Conservation (phyloP, 2,329 filamentous ascomycete genomes). For the Fusarium nygamai region DNA sequence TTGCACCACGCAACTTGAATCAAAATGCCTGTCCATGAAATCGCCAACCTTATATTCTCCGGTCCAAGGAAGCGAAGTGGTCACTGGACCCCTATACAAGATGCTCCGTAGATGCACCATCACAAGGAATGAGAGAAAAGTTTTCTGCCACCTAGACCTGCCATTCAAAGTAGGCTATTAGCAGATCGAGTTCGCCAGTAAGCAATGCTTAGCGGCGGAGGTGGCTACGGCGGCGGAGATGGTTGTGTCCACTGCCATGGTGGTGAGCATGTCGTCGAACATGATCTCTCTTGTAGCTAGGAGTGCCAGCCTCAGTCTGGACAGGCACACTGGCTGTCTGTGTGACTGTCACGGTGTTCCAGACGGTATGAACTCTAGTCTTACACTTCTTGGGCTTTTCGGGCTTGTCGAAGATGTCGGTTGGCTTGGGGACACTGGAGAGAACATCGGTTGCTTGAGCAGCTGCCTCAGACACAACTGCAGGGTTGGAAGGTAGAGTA, state of each 20-base stretch:
- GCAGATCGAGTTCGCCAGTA: conserved; percentile 16
- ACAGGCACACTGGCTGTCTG: conserved; percentile 36
- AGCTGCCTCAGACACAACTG: conserved; percentile 30
- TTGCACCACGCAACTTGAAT: conserved; percentile 16
- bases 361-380: conserved; percentile 52
- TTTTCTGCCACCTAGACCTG: not conserved
- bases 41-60: conserved; percentile 26
- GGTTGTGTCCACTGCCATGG: conserved; percentile 42
- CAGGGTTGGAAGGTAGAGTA: conserved; percentile 15
- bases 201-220: conserved; percentile 39
- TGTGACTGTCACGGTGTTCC: conserved; percentile 59
- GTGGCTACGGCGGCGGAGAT: conserved; percentile 42
- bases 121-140: conserved; percentile 17
- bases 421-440: conserved; percentile 26
- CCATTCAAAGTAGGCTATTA: conserved; percentile 8
- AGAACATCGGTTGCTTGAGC: conserved; percentile 18
- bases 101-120: conserved; percentile 20
- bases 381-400: conserved; percentile 39
- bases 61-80: conserved; percentile 12
- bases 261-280: conserved; percentile 51
- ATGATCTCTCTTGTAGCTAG: conserved; percentile 39
- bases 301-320: conserved; percentile 20
- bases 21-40: conserved; percentile 23
- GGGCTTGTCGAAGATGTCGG: conserved; percentile 26
- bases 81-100: conserved; percentile 12